phyloP scores from a whole-genome alignment of 148 eudicot species.

The Dysphania ambrosioides region DNA sequence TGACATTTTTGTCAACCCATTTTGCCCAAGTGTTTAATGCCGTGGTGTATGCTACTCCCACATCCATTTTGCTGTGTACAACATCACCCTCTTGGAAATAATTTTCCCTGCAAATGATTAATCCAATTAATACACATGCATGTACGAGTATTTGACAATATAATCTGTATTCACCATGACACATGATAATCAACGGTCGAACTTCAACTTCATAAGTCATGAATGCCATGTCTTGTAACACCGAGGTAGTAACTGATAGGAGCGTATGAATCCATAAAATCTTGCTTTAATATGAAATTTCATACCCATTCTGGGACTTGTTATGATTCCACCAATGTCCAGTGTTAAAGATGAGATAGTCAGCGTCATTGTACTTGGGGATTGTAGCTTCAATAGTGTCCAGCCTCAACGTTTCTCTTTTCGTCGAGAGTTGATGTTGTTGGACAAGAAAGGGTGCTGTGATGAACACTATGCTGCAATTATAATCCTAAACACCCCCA shows the following conservation, averaged over 20 bases:
- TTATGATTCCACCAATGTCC: constrained; percentile 73
- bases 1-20: constrained; percentile 52
- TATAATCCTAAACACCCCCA: constrained; percentile 38
- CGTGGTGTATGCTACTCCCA: constrained; percentile 40
- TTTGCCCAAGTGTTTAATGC: constrained; percentile 56
- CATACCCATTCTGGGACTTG: constrained; percentile 50
- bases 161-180: too few relatives aligned
- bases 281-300: neutral
- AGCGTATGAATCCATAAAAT: neutral
- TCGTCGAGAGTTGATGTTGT: constrained; percentile 25
- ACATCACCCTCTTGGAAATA: constrained; percentile 55
- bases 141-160: too few relatives aligned
- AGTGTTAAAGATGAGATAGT: constrained; percentile 55
- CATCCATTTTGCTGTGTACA: constrained; percentile 40
- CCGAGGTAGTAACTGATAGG: neutral
- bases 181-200: too few relatives aligned
- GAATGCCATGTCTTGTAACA: too few relatives aligned
- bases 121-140: neutral
- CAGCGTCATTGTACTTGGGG: constrained; percentile 41
- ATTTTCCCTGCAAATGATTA: constrained; percentile 38
- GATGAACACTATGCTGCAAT: constrained; percentile 41
- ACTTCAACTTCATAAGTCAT: neutral
- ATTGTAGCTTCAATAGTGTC: constrained; percentile 37
- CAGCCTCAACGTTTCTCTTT: constrained; percentile 39
- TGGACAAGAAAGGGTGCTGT: constrained; percentile 54